These are phyloP conservation scores for Vitis hybrid DNA, from an alignment of 177 flowering plant genomes.

Conservation along the genomic window DNA sequence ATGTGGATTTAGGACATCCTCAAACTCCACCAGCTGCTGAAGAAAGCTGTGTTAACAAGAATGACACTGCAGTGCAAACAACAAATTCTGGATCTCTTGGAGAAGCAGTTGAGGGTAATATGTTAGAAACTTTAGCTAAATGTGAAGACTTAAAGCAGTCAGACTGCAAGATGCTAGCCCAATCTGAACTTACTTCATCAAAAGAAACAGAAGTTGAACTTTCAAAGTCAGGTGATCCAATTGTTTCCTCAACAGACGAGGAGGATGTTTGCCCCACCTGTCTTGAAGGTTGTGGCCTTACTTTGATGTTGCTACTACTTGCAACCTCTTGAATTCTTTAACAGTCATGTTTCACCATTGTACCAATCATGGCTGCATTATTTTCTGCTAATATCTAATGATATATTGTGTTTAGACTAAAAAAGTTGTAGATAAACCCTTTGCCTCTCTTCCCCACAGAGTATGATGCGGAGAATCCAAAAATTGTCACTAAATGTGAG, in stretches of 20 bases:
- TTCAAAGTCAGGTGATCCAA: conserved; percentile 31
- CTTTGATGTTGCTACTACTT: background rate
- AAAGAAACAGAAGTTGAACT: conserved; percentile 38
- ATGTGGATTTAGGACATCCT: conserved; percentile 33
- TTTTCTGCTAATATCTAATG: background rate
- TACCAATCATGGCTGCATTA: background rate
- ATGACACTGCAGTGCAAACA: conserved; percentile 20
- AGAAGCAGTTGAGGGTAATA: conserved; percentile 15
- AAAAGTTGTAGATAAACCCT: background rate
- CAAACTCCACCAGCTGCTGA: conserved; percentile 29
- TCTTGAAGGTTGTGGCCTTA: conserved; percentile 51
- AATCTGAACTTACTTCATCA: conserved; percentile 23
- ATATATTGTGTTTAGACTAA: background rate
- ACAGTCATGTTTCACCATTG: background rate
- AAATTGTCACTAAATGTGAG: conserved; percentile 58
- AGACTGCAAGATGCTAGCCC: conserved; percentile 26
- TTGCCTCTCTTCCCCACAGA: conserved; percentile 37
- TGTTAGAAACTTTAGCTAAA: conserved; percentile 21
- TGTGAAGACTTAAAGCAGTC: conserved; percentile 28
- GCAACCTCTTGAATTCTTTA: background rate
- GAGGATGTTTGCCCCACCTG: conserved; percentile 84
- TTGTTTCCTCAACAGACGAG: conserved; percentile 28
- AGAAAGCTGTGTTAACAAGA: conserved; percentile 29
- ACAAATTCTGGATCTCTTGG: conserved; percentile 27
- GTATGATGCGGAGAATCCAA: conserved; percentile 68